Percentiles rank a stretch among this genome's conserved stretches.
phyloP scores from a whole-genome alignment of 2,329 filamentous ascomycete species.

The Cercospora sesami region DNA sequence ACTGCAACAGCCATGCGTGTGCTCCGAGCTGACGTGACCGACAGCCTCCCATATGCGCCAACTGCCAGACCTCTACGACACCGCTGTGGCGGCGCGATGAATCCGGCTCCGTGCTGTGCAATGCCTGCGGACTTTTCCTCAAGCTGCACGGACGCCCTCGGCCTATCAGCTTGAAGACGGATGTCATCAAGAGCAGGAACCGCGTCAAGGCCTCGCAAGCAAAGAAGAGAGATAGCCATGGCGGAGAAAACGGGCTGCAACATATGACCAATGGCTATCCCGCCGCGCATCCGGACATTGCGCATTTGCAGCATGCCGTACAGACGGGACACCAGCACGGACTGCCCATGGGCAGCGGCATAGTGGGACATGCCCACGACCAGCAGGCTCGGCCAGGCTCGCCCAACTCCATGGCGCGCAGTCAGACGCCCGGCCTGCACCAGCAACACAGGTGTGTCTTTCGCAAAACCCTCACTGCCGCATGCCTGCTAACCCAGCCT shows the following conservation, averaged over 20 bases:
- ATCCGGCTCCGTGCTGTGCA: constrained; percentile 91
- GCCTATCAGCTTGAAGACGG: constrained; percentile 95
- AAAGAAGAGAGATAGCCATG: constrained; percentile 55
- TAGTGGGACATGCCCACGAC: constrained; percentile 17
- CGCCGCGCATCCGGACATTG: constrained; percentile 24
- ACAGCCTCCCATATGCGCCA: constrained; percentile 92
- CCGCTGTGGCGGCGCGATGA: constrained; percentile 98
- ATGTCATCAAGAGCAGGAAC: constrained; percentile 99
- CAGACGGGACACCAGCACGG: constrained; percentile 21
- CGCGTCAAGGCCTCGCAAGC: constrained; percentile 87
- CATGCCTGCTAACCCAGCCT: constrained; percentile 10
- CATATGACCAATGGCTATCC: constrained; percentile 26
- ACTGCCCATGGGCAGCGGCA: constrained; percentile 23
- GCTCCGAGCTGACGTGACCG: constrained; percentile 33
- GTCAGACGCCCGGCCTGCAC: constrained; percentile 73
- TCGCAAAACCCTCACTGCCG: neutral
- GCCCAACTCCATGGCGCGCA: constrained; percentile 47
- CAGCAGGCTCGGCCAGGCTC: constrained; percentile 15
- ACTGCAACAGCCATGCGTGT: neutral
- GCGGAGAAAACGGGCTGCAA: constrained; percentile 22
- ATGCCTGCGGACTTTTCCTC: constrained; percentile 94
- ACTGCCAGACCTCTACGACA: constrained; percentile 92
- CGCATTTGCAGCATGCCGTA: constrained; percentile 14
- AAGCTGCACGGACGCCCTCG: constrained; percentile 93
- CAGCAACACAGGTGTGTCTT: constrained; percentile 28